Evolutionary conservation across 2,329 filamentous ascomycete genomes (phyloP), one percentile per base, ranked within the genome.

Genomic region (Pseudogymnoascus sp.): DNA sequence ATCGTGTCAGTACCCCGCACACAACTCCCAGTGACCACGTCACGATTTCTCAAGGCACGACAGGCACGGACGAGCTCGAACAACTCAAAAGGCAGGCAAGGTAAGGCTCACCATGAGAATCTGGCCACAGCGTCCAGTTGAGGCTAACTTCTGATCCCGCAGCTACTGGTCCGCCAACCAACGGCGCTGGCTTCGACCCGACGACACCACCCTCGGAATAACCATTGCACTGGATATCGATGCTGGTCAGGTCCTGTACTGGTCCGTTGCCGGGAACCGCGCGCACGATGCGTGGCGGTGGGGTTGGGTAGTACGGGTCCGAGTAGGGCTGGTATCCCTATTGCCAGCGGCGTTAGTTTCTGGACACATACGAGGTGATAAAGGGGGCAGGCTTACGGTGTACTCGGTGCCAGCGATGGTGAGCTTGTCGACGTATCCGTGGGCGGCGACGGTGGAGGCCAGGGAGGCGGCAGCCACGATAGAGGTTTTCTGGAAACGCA

Each of bases 201-300:
- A 72, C 69, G 62, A 76, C 69, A 17, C 80, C 80, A 6, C 79
- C 79, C 13, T 73, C 80, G 3, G 78, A 75, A 61, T 78, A 81
- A 21, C 81, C 81, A 51, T 79, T 79, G 72, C 84, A 86, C 68
- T 85, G 81, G 6, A 86, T 61, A 65, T 85, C 83, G 62, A 79
- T 75, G 10, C 77, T 74, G 1, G 76, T 77, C 6, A 85, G 70
- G 62, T 85, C 79, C 62, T 80, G 72, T 21, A 86, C 78, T 0
- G 83, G 83, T 3, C 84, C 83, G 70, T 85, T 85, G 38, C 82
- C 82, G 63, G 81, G 77, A 62, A 86, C 79, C 6, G 76, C 74
- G 15, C 83, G 80, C n/a, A 83, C 83, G 69, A 85, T 79, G n/a
- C 82, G 77, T 44, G 80, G 66, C 13, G 80, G 79, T 55, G 62